Percentiles rank a stretch among this genome's conserved stretches.
These are phyloP conservation scores for Starmerella bombi DNA, from an alignment of 805 yeast species.

Conservation along the genomic window DNA sequence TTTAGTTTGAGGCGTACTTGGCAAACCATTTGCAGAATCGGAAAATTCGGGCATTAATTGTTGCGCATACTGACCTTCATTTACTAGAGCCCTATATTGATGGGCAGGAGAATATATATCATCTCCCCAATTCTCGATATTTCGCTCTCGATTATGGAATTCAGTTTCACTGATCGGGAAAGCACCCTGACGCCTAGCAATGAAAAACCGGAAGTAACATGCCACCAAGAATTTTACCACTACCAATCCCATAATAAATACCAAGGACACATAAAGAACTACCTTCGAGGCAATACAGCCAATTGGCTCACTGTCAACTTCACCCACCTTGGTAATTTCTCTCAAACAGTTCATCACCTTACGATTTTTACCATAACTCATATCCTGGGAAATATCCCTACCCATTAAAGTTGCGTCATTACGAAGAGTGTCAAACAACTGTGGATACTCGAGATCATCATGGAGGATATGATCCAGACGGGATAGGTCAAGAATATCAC, in stretches of 20 bases:
- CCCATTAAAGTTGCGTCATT: constrained; percentile 48
- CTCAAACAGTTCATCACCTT: constrained; percentile 66
- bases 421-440: constrained; percentile 49
- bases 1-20: no score
- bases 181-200: constrained; percentile 74
- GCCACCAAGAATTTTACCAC: constrained; percentile 69
- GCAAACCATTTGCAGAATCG: no score
- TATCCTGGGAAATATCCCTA: constrained; percentile 65
- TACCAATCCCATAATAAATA: constrained; percentile 73
- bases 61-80: no score
- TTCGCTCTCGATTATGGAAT: constrained; percentile 49
- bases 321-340: constrained; percentile 81
- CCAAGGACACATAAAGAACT: constrained; percentile 67
- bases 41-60: neutral
- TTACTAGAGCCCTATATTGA: constrained; percentile 22
- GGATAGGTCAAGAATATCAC: constrained; percentile 72
- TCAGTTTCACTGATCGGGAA: constrained; percentile 41
- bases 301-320: constrained; percentile 72
- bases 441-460: constrained; percentile 61
- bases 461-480: constrained; percentile 61
- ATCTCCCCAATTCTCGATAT: constrained; percentile 78
- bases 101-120: constrained; percentile 33
- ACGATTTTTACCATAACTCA: constrained; percentile 52
- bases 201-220: constrained; percentile 74
- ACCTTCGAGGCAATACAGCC: constrained; percentile 89